These are phyloP conservation scores for Aspergillus sclerotiicarbonarius DNA, from an alignment of 495 filamentous ascomycete species.

Conservation along the genomic window DNA sequence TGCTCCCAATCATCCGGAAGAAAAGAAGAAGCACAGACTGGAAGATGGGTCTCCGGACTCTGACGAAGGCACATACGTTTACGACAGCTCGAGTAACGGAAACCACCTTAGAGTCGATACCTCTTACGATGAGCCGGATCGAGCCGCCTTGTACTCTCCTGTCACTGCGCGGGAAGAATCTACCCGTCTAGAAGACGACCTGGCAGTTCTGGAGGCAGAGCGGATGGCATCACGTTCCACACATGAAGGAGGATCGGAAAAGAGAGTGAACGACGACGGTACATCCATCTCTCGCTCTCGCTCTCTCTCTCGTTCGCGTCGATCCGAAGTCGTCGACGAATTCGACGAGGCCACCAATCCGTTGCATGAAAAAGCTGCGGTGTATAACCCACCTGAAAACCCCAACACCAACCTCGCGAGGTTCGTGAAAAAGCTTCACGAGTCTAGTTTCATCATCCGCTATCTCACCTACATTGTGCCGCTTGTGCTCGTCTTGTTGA, in stretches of 20 bases:
- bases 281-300: slow-evolving; percentile 50
- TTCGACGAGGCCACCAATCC: slow-evolving; percentile 78
- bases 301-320: slow-evolving; percentile 47
- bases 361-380: slow-evolving; percentile 64
- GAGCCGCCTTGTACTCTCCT: slow-evolving; percentile 38
- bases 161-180: slow-evolving; percentile 63
- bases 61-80: slow-evolving; percentile 39
- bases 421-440: slow-evolving; percentile 65
- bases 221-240: slow-evolving; percentile 61
- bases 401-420: slow-evolving; percentile 60
- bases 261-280: slow-evolving; percentile 35
- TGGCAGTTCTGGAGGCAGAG: slow-evolving; percentile 81
- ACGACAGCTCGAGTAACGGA: slow-evolving; percentile 26
- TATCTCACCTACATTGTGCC: slow-evolving; percentile 89
- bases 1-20: slow-evolving; percentile 22
- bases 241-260: slow-evolving; percentile 34
- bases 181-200: slow-evolving; percentile 75
- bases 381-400: slow-evolving; percentile 68
- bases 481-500: slow-evolving; percentile 66
- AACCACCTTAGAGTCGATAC: slow-evolving; percentile 39
- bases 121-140: slow-evolving; percentile 26
- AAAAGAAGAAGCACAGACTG: slow-evolving; percentile 19
- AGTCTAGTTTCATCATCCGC: slow-evolving; percentile 73
- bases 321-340: slow-evolving; percentile 68
- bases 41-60: slow-evolving; percentile 33